phyloP scores from a whole-genome alignment of 208 protist genomes.

The Crithidia mellificae region DNA sequence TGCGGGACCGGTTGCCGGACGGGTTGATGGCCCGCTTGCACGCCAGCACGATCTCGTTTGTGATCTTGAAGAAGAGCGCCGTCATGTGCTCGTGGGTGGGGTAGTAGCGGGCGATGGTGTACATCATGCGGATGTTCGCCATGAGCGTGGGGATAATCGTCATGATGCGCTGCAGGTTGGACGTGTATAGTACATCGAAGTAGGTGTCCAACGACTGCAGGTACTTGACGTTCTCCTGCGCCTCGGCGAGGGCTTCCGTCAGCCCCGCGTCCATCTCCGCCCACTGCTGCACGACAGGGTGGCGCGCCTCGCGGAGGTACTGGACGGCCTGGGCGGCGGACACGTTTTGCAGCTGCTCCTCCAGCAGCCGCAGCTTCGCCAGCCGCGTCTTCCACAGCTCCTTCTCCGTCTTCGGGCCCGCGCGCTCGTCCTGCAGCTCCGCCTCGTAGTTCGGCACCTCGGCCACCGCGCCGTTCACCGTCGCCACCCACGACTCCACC shows the following conservation, averaged over 20 bases:
- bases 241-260: slow-evolving; percentile 95
- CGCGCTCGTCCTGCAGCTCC: slow-evolving; percentile 86
- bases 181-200: slow-evolving; percentile 96
- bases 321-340: slow-evolving; percentile 81
- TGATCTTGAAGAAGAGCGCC: slow-evolving; percentile 97
- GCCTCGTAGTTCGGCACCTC: slow-evolving; percentile 88
- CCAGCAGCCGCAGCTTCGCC: slow-evolving; percentile 90
- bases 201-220: slow-evolving; percentile 96
- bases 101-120: slow-evolving; percentile 97
- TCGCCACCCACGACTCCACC: slow-evolving; percentile 83
- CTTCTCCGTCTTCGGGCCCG: slow-evolving; percentile 94
- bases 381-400: slow-evolving; percentile 94
- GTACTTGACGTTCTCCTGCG: slow-evolving; percentile 98
- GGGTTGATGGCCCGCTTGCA: slow-evolving; percentile 94
- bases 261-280: slow-evolving; percentile 85
- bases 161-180: slow-evolving; percentile 91
- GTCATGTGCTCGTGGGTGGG: slow-evolving; percentile 94
- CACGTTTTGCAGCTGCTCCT: slow-evolving; percentile 85
- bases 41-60: slow-evolving; percentile 94
- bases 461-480: slow-evolving; percentile 65
- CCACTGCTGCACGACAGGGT: slow-evolving; percentile 87
- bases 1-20: slow-evolving; percentile 74
- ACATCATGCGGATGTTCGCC: slow-evolving; percentile 97
- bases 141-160: slow-evolving; percentile 95
- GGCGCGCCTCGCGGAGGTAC: slow-evolving; percentile 89